Conservation (phyloP, 495 filamentous ascomycete genomes). For the Talaromyces ruber region DNA sequence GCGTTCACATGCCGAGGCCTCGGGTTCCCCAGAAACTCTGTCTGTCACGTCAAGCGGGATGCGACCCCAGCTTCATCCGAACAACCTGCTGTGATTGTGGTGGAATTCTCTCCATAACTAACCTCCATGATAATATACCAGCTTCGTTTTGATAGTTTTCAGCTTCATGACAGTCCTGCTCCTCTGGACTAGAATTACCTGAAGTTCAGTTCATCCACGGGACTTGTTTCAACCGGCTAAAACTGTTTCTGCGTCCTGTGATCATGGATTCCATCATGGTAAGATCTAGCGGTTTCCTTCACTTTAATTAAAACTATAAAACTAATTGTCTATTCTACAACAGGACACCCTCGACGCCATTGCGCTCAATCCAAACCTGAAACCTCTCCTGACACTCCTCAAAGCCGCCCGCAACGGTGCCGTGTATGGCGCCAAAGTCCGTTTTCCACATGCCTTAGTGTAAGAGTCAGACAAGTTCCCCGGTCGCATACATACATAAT, state of each 20-base stretch:
- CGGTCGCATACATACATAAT: neutral
- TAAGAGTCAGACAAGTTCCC: constrained; percentile 28
- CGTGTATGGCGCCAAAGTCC: constrained; percentile 95
- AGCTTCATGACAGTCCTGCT: neutral
- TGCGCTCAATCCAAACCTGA: constrained; percentile 73
- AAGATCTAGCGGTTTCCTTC: neutral
- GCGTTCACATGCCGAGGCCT: constrained; percentile 6
- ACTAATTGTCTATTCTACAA: neutral
- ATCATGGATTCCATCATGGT: constrained; percentile 9
- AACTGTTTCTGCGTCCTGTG: neutral
- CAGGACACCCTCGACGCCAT: constrained; percentile 47
- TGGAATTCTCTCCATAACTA: neutral
- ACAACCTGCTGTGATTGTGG: neutral
- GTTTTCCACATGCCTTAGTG: constrained; percentile 96
- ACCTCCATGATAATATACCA: neutral
- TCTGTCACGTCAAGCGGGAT: neutral
- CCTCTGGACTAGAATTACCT: neutral
- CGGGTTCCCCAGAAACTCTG: neutral
- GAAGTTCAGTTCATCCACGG: neutral
- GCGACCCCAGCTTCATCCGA: neutral
- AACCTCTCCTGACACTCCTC: constrained; percentile 69
- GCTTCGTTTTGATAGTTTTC: neutral
- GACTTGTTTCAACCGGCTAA: neutral
- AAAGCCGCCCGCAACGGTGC: constrained; percentile 95
- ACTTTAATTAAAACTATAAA: neutral